These are phyloP conservation scores for Chaetomium sp. DNA, from an alignment of 2,329 filamentous ascomycete species.

Conservation along the genomic window DNA sequence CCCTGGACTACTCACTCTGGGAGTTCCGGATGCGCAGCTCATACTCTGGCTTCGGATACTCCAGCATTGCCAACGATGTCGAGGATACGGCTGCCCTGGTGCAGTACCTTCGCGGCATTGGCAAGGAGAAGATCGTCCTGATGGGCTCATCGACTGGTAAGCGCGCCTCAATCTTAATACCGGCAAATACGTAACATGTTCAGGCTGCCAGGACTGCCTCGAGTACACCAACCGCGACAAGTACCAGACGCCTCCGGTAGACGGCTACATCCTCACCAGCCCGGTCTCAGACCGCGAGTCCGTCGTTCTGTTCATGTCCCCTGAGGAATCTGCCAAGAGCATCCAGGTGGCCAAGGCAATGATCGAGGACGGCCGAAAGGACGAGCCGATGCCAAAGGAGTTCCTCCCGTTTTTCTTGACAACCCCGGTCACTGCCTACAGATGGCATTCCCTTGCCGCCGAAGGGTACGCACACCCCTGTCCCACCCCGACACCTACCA, in stretches of 20 bases:
- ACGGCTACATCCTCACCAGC: slow-evolving; percentile 78
- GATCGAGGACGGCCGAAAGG: slow-evolving; percentile 56
- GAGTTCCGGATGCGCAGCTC: slow-evolving; percentile 60
- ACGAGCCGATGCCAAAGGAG: slow-evolving; percentile 57
- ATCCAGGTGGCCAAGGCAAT: slow-evolving; percentile 55
- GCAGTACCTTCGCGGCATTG: slow-evolving; percentile 51
- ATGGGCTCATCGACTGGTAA: slow-evolving; percentile 59
- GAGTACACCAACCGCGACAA: slow-evolving; percentile 47
- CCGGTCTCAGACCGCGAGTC: slow-evolving; percentile 76
- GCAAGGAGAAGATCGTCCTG: slow-evolving; percentile 52
- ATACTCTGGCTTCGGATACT: slow-evolving; percentile 55
- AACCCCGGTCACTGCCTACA: slow-evolving; percentile 54
- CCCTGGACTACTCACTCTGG: slow-evolving; percentile 56
- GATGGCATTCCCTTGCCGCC: slow-evolving; percentile 53
- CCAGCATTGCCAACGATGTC: slow-evolving; percentile 54
- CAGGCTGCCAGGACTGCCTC: slow-evolving; percentile 57
- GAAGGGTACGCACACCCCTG: slow-evolving; percentile 45
- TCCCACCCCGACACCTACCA: no score
- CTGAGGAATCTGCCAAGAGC: slow-evolving; percentile 45
- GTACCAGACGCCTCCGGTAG: slow-evolving; percentile 45
- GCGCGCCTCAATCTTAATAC: background rate
- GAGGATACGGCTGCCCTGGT: slow-evolving; percentile 57
- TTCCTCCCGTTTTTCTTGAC: slow-evolving; percentile 42
- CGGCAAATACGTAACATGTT: background rate
- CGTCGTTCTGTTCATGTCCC: slow-evolving; percentile 38